Base-by-base conservation (phyloP, 1,284 basidiomycete species). In the Heterobasidion parviporum region DNA sequence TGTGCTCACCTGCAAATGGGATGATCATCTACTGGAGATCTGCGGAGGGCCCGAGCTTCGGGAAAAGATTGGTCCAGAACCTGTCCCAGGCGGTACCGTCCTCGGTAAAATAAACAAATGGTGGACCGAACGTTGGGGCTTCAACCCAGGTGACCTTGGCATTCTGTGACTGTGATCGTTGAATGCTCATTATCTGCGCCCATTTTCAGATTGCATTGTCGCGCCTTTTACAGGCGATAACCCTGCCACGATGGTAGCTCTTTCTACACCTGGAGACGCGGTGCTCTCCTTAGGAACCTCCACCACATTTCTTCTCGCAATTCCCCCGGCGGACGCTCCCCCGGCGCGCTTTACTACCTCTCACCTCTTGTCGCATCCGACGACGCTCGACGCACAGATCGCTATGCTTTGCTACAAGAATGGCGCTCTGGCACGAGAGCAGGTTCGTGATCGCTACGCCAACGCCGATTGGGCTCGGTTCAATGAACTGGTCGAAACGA, bases 211-310 rank as follows among this genome's bases (percentile, higher is more conserved):
- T 33, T 95, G 93, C 64, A 73, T 85, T 49, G 78, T 97, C 55
- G 87, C 88, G 12, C 89, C 92, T 0, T 92, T 93, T 64, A 95
- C 92, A 0, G 94, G 94, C 10, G 94, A 97, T 69, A 97, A 97
- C 67, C 89, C 93, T 3, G 91, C 92, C 1, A 94, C 92, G 2
- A 84, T 95, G 59, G 79, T 93, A 50, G 83, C 87, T 2, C 78
- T 94, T 52, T 85, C 84, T 5, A 76, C 77, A n/a, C 85, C 87
- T n/a, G 82, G 89, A 58, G 92, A 96, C 66, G 93, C 91, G 7
- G 77, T 96, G 44, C 79, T 96, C 35, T 94, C 91, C 9, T 79
- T 96, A n/a, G 93, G 93, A 35, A 97, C 93, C 7, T 94, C 91
- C 0, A 94, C 93, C 12, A 95, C 93, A 0, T 83, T 94, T 61